phyloP scores from a whole-genome alignment of 805 yeast species.

The Kazachstania psychrophila region DNA sequence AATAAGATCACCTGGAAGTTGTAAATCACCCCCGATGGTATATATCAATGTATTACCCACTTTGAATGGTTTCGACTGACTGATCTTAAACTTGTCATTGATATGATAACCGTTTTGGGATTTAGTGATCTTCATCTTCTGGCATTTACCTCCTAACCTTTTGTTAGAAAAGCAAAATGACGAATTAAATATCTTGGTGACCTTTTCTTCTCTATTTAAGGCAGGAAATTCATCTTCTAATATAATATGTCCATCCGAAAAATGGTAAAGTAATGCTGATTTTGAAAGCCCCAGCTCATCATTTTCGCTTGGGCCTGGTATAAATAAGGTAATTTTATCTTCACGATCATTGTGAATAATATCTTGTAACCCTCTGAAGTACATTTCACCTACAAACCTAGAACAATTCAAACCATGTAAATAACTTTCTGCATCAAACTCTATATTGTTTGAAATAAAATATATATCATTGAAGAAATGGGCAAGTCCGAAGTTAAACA shows the following conservation, averaged over 20 bases:
- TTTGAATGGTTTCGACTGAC: slow-evolving; percentile 33
- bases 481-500: slow-evolving; percentile 40
- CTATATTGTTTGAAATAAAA: slow-evolving; percentile 20
- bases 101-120: slow-evolving; percentile 28
- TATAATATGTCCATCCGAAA: slow-evolving; percentile 28
- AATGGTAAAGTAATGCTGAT: slow-evolving; percentile 51
- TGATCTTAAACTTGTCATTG: slow-evolving; percentile 48
- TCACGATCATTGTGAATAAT: slow-evolving; percentile 36
- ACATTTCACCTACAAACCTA: slow-evolving; percentile 59
- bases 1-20: slow-evolving; percentile 55
- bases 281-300: slow-evolving; percentile 31
- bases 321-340: slow-evolving; percentile 49
- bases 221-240: slow-evolving; percentile 15
- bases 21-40: slow-evolving; percentile 48
- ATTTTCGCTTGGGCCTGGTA: slow-evolving; percentile 34
- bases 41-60: slow-evolving; percentile 64
- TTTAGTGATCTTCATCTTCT: slow-evolving; percentile 42
- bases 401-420: slow-evolving; percentile 51
- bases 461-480: slow-evolving; percentile 37
- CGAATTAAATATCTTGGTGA: slow-evolving; percentile 37
- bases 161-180: slow-evolving; percentile 46
- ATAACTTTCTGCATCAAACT: slow-evolving; percentile 48
- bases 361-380: slow-evolving; percentile 45
- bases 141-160: slow-evolving; percentile 53
- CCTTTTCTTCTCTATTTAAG: background rate